Percentiles rank a stretch among this genome's conserved stretches.
phyloP scores from a whole-genome alignment of 163 green algal genomes.

The Scenedesmus sp. region DNA sequence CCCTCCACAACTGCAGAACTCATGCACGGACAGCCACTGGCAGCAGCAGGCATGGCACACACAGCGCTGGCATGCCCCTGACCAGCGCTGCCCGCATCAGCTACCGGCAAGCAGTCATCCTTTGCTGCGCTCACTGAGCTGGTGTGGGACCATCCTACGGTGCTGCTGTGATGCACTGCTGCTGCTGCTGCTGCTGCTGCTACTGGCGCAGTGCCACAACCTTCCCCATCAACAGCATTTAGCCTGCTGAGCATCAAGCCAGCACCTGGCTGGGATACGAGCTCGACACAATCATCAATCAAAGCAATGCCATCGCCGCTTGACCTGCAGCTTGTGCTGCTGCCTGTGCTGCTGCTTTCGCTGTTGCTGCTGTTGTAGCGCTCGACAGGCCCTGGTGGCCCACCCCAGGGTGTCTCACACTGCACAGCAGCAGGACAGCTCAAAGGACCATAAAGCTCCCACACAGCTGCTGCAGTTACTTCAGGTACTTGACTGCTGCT shows the following conservation, averaged over 20 bases:
- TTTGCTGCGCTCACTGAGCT: background rate
- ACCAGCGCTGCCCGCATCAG: background rate
- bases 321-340: too few relatives aligned
- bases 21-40: background rate
- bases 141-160: background rate
- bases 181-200: background rate
- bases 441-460: background rate
- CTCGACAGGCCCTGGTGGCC: background rate
- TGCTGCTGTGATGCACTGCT: background rate
- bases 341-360: background rate
- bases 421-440: constrained; percentile 3
- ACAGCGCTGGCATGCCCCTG: background rate
- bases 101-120: background rate
- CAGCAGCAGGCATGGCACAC: background rate
- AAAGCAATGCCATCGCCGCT: background rate
- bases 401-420: background rate
- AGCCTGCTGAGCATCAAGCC: background rate
- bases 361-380: background rate
- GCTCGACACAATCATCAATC: background rate
- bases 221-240: background rate
- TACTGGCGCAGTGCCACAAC: background rate
- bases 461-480: background rate
- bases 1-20: background rate
- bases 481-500: background rate
- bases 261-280: background rate